Evolutionary conservation across 768 basidiomycete species (phyloP).

Genomic region (Neoboletus brunneissimus): DNA sequence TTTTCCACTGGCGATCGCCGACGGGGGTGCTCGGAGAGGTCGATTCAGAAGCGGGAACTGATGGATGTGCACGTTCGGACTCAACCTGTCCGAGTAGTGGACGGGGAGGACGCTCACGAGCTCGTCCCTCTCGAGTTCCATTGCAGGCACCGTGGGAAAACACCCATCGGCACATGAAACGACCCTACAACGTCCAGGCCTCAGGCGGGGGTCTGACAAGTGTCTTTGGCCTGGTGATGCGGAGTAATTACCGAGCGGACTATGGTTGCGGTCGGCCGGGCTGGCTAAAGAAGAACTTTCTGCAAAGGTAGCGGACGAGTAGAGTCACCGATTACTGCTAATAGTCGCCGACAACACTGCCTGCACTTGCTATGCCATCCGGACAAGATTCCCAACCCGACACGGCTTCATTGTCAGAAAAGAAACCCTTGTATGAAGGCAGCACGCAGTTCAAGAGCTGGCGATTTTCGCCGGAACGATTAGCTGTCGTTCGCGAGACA

Average conservation of each 20-base stretch:
- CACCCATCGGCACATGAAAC: too few relatives aligned
- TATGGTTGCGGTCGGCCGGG: too few relatives aligned
- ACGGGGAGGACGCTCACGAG: slow-evolving; percentile 69
- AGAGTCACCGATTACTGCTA: too few relatives aligned
- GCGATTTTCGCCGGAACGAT: slow-evolving; percentile 75
- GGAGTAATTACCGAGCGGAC: too few relatives aligned
- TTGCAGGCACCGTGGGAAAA: slow-evolving; percentile 19
- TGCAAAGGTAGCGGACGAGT: too few relatives aligned
- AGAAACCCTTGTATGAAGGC: slow-evolving; percentile 60
- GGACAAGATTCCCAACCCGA: neutral
- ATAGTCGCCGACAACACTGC: too few relatives aligned
- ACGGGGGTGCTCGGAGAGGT: slow-evolving; percentile 74
- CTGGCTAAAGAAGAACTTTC: too few relatives aligned
- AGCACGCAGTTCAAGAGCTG: slow-evolving; percentile 86
- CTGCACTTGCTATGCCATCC: slow-evolving; percentile 12
- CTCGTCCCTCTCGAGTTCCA: slow-evolving; percentile 47
- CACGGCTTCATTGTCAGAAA: neutral
- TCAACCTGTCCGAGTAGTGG: slow-evolving; percentile 60
- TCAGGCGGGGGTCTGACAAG: too few relatives aligned
- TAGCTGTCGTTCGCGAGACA: slow-evolving; percentile 56
- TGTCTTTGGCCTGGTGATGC: too few relatives aligned
- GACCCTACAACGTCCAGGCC: too few relatives aligned
- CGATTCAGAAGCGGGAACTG: slow-evolving; percentile 78
- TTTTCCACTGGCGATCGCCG: slow-evolving; percentile 69
- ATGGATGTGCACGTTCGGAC: slow-evolving; percentile 69